These are phyloP conservation scores for Coemansia sp. DNA, from an alignment of 192 early-diverging fungal species.

Conservation along the genomic window DNA sequence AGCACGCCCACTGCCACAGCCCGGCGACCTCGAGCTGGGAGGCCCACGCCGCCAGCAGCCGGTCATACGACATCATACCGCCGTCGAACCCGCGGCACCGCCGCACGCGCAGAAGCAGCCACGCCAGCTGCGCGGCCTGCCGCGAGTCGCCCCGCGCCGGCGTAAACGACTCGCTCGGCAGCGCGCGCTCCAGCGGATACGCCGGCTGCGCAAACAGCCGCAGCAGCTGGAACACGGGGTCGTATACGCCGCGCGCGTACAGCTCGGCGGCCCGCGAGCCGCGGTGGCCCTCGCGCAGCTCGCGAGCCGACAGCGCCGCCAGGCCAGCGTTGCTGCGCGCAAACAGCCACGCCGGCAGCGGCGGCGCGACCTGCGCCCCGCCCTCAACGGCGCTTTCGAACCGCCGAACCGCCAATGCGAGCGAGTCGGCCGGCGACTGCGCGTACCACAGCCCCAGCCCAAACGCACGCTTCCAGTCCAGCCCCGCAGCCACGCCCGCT, in stretches of 20 bases:
- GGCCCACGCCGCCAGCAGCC: conserved; percentile 61
- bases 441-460: conserved; percentile 64
- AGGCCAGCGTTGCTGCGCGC: neutral
- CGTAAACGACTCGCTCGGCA: conserved; percentile 60
- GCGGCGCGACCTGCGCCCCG: conserved; percentile 14
- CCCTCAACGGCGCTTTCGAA: conserved; percentile 17
- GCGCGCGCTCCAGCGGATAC: conserved; percentile 56
- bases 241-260: conserved; percentile 28
- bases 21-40: conserved; percentile 72
- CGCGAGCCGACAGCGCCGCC: neutral
- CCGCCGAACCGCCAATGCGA: conserved; percentile 14
- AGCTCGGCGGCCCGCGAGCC: conserved; percentile 5
- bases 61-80: conserved; percentile 48
- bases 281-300: neutral
- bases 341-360: conserved; percentile 40
- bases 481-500: conserved; percentile 44
- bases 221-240: conserved; percentile 77
- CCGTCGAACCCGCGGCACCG: conserved; percentile 53
- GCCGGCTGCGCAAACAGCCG: conserved; percentile 55
- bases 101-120: conserved; percentile 51
- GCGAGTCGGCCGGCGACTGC: conserved; percentile 34
- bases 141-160: conserved; percentile 64
- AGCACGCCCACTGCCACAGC: conserved; percentile 83
- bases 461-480: conserved; percentile 69
- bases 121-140: conserved; percentile 65